Evolutionary conservation across 1,284 basidiomycete species (phyloP).

Genomic region (Leccinum pallidistipes): DNA sequence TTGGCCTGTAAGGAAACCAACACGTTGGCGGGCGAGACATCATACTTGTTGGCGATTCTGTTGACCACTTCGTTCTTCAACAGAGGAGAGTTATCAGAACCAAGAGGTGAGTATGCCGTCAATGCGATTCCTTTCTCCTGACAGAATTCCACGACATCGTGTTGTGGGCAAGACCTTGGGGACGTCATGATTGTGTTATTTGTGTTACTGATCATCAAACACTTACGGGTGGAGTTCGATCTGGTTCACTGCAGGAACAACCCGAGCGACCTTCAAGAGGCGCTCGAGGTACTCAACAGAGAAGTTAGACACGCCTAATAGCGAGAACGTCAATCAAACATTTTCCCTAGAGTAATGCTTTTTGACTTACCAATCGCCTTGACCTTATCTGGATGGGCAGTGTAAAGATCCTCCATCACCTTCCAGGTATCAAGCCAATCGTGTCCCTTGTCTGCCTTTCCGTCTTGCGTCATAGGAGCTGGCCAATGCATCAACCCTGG

Average conservation of each 20-base stretch:
- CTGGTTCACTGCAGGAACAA: conserved; percentile 82
- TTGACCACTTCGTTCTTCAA: conserved; percentile 56
- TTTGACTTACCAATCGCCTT: conserved; percentile 61
- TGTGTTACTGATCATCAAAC: neutral
- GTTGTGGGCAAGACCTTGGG: conserved; percentile 55
- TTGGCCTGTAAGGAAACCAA: conserved; percentile 69
- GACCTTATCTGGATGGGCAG: conserved; percentile 63
- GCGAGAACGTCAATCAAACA: neutral
- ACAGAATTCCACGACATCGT: conserved; percentile 64
- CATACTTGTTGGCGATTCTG: conserved; percentile 55
- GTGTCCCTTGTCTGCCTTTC: conserved; percentile 50
- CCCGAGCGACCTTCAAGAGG: conserved; percentile 56
- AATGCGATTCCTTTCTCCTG: conserved; percentile 60
- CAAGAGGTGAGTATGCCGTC: conserved; percentile 78
- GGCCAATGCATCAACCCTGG: conserved; percentile 82
- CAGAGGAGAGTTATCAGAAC: conserved; percentile 74
- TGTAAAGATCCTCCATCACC: conserved; percentile 69
- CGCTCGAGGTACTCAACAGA: conserved; percentile 59
- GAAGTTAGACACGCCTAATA: conserved; percentile 67
- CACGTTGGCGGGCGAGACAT: conserved; percentile 55
- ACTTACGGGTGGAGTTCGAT: conserved; percentile 72
- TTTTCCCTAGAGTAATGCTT: neutral
- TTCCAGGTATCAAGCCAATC: conserved; percentile 81
- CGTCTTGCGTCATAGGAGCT: conserved; percentile 55
- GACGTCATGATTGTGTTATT: neutral